Conservation (phyloP, 2,329 filamentous ascomycete species). For the Coniella vitis region DNA sequence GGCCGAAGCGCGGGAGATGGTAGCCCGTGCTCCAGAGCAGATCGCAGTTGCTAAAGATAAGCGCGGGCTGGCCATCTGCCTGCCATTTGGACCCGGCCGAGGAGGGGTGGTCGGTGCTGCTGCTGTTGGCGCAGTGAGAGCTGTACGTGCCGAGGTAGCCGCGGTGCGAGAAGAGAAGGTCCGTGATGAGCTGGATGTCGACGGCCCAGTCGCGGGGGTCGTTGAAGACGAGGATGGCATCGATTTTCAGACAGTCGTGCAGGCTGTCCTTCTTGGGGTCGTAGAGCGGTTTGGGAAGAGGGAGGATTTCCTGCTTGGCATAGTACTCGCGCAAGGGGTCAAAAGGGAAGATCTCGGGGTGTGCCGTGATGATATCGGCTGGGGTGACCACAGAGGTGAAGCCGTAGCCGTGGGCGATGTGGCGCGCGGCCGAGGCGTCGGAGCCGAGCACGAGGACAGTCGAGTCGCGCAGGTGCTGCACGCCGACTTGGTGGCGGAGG, state of each 20-base stretch:
- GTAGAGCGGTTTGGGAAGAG: conserved; percentile 40
- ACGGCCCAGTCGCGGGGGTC: conserved; percentile 95
- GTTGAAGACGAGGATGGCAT: conserved; percentile 90
- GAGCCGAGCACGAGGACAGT: conserved; percentile 72
- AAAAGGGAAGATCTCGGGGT: conserved; percentile 80
- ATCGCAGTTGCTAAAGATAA: conserved; percentile 90
- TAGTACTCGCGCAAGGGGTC: conserved; percentile 56
- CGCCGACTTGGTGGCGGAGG: background rate
- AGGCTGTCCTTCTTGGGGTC: conserved; percentile 15
- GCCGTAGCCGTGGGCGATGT: conserved; percentile 70
- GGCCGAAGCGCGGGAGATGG: conserved; percentile 78
- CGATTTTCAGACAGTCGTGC: conserved; percentile 60
- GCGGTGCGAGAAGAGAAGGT: conserved; percentile 70
- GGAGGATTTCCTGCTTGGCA: conserved; percentile 51
- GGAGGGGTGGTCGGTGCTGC: too few species aligned
- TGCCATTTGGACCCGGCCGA: too few species aligned
- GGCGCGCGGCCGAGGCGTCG: conserved; percentile 58
- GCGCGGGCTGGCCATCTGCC: conserved; percentile 67
- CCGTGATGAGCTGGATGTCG: conserved; percentile 76
- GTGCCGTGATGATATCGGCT: conserved; percentile 69
- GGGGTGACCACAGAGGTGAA: conserved; percentile 80
- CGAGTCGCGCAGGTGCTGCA: conserved; percentile 45
- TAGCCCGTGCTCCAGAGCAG: conserved; percentile 83
- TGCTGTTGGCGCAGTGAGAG: too few species aligned
- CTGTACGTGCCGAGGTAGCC: conserved; percentile 80